phyloP scores from a whole-genome alignment of 2,329 filamentous ascomycete species.

The Scytalidium lignicola region DNA sequence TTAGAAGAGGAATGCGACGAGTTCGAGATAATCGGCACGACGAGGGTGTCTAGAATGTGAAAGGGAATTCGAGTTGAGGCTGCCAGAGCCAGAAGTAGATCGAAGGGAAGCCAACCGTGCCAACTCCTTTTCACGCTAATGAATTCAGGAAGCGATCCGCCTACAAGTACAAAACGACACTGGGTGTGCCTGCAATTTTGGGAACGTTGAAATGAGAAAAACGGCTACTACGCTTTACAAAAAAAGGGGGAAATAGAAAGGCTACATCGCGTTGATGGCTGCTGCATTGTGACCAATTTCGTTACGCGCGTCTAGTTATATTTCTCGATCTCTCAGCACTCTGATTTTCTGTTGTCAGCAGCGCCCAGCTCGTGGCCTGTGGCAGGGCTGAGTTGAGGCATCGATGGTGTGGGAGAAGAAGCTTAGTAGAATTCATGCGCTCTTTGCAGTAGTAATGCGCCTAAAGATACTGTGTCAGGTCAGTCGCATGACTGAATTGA shows the following conservation, averaged over 20 bases:
- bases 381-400: constrained; percentile 5
- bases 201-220: background rate
- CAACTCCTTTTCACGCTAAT: background rate
- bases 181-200: background rate
- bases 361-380: background rate
- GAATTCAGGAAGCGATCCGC: background rate
- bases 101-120: constrained; percentile 10
- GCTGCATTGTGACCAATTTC: background rate
- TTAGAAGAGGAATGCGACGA: constrained; percentile 12
- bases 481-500: constrained; percentile 15
- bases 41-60: constrained; percentile 4
- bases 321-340: background rate
- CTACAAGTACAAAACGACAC: background rate
- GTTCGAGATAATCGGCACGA: constrained; percentile 1
- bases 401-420: constrained; percentile 5
- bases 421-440: constrained; percentile 7
- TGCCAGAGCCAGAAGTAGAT: constrained; percentile 16
- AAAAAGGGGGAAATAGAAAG: background rate
- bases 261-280: background rate
- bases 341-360: background rate
- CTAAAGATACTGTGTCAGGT: constrained; percentile 5
- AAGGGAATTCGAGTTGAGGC: constrained; percentile 13
- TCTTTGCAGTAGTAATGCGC: constrained; percentile 9
- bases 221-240: background rate
- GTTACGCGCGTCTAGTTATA: background rate